Percentiles rank a stretch among this genome's conserved stretches.
These are phyloP conservation scores for Phylloboletellus chloephorus DNA, from an alignment of 1,284 basidiomycete species.

Conservation along the genomic window DNA sequence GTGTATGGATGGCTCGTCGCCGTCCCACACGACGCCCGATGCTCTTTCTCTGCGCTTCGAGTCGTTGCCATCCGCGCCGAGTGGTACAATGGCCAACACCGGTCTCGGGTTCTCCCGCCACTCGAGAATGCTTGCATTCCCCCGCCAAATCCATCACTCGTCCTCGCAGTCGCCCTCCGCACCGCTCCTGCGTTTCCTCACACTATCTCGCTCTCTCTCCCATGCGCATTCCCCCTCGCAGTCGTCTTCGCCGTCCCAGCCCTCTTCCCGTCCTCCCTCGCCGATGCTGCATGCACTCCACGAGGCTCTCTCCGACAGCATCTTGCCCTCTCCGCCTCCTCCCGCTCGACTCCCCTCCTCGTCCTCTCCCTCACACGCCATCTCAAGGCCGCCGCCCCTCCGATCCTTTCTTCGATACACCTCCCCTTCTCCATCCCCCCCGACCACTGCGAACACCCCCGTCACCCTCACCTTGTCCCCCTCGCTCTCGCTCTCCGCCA, in stretches of 20 bases:
- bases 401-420: conserved; percentile 57
- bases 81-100: neutral
- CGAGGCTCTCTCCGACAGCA: conserved; percentile 41
- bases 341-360: conserved; percentile 43
- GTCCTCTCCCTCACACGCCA: conserved; percentile 30
- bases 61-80: conserved; percentile 5
- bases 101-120: conserved; percentile 2
- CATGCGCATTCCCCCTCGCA: conserved; percentile 3
- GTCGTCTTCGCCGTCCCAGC: conserved; percentile 11
- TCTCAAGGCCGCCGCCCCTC: conserved; percentile 49
- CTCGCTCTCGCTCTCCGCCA: conserved; percentile 32
- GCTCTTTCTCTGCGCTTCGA: conserved; percentile 5
- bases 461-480: conserved; percentile 35
- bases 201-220: conserved; percentile 20
- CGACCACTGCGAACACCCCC: conserved; percentile 24
- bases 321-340: conserved; percentile 40
- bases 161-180: conserved; percentile 8
- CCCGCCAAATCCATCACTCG: conserved; percentile 17
- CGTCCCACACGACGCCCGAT: conserved; percentile 8
- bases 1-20: conserved; percentile 15
- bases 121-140: conserved; percentile 11
- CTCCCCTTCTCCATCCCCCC: conserved; percentile 58
- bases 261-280: conserved; percentile 29
- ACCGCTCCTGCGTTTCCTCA: conserved; percentile 26
- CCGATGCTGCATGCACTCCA: conserved; percentile 24